Base-by-base conservation (phyloP, 2,329 filamentous ascomycete species). In the Xylaria sp. region DNA sequence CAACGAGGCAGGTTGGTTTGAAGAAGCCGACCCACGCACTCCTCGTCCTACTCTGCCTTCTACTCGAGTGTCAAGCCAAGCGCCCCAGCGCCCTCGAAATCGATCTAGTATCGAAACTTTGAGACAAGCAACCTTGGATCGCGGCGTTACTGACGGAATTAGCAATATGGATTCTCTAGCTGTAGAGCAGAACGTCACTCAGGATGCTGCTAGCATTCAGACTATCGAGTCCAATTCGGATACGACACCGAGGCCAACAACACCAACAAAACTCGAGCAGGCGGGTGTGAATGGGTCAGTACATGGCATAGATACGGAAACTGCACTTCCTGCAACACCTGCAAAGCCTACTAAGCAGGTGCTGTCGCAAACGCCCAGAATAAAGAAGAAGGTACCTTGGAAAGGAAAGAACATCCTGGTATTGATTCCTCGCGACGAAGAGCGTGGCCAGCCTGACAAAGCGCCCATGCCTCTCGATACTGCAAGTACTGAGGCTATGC, bases 341-440 rank as follows among this genome's bases (percentile, higher is more conserved):
- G 70, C 73, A 15, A 78, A 78, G 18, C 73, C 75, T 10, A 75
- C 66, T 23, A 84, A 83, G 68, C 73, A 81, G 62, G 81, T 82
- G 31, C 77, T 80, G 6, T 78, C 81, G 2, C 78, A 81, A 56
- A 87, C 87, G 6, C 88, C 88, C n/a, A 83, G 88, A 13, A 71
- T 88, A 8, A 92, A 87, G 81, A 94, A 92, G 78, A 93, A 91
- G 80, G 84, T 94, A 2, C 85, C 86, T 55, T 94, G 92, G 91
- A 91, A 87, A 75, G 91, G 90, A 66, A 94, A 93, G 81, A 90
- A 88, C 68, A 93, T 93, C 62, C 80, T 92, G 74, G 89, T 94
- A 52, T 83, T 90, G 31, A 81, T 94, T 23, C 92, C 92, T 6
- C 82, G 86, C 55, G 89, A 92, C 70, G 90, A 92, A 62, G 85